Evolutionary conservation across 495 filamentous ascomycete genomes (phyloP), one percentile per base, ranked within the genome.

Genomic region (Echria macrotheca): DNA sequence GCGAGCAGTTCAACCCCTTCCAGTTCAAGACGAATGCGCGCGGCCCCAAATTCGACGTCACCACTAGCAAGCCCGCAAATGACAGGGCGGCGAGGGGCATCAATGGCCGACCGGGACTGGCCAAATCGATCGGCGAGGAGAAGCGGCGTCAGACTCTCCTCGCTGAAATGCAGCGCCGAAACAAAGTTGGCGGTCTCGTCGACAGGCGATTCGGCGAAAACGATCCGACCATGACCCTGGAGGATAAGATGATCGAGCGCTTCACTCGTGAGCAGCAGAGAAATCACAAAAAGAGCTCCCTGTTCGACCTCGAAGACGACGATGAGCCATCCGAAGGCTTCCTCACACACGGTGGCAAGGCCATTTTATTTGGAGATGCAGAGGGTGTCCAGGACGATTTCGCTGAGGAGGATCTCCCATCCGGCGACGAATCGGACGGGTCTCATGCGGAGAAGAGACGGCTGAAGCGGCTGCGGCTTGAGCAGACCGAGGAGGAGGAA

Each of bases 141-240:
- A 84, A 78, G 65, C 79, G 89, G 39, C 77, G 85, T 4, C 74
- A 82, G 67, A 95, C 90, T 1, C 75, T 96, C 5, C 67, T 96
- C 15, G 79, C 85, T 8, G 91, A 97, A 56, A 87, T 97, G 75
- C 84, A 89, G 59, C 75, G 78, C 26, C 80, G 85, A 4, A 87
- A 91, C 63, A 97, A 96, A 69, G 82, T 87, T 19, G 93, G 93
- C 49, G 91, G 93, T 19, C 86, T 99, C 55, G 61, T 93, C 47
- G 93, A 99, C 71, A 81, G 87, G 53, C 85, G 93, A 49, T 95
- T 99, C 66, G 93, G 94, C 66, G 93, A 99, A 69, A 86, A 93
- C 53, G 91, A 99, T 60, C 86, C 90, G 15, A 84, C 79, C 19
- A 89, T 99, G 89, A 86, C 88, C 17, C 85, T 89, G 8, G 93